A percentile compares a stretch with the other conserved stretches of the same genome.
phyloP scores from a whole-genome alignment of 2,329 filamentous ascomycete species.

The Chaetomiaceae sp. region DNA sequence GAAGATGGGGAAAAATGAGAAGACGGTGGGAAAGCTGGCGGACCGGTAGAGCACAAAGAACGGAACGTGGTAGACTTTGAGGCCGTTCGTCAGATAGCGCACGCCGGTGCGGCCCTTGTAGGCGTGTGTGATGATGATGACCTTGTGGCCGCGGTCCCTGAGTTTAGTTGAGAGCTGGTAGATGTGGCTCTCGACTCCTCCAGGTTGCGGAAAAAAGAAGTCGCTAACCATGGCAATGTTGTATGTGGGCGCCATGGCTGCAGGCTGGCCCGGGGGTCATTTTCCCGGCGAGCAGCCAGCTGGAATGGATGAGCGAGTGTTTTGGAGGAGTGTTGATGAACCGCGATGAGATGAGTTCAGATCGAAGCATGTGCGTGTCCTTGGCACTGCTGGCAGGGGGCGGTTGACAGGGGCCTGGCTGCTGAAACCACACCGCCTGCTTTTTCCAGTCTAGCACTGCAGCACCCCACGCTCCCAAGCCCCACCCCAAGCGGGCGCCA shows the following conservation, averaged over 20 bases:
- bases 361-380: slow-evolving; percentile 1
- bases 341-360: background rate
- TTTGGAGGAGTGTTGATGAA: background rate
- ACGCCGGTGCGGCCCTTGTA: slow-evolving; percentile 88
- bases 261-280: slow-evolving; percentile 4
- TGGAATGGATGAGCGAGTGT: background rate
- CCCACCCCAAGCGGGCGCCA: background rate
- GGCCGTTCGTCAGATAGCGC: slow-evolving; percentile 91
- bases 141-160: slow-evolving; percentile 95
- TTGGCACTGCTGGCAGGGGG: background rate
- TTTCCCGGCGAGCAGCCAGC: slow-evolving; percentile 4
- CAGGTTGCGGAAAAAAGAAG: slow-evolving; percentile 98
- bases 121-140: slow-evolving; percentile 94
- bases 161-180: slow-evolving; percentile 96
- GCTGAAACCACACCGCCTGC: slow-evolving; percentile 2
- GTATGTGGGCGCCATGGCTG: slow-evolving; percentile 50
- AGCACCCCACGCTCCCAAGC: background rate
- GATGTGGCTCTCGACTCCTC: slow-evolving; percentile 95
- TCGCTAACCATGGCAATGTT: slow-evolving; percentile 92
- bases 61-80: slow-evolving; percentile 97
- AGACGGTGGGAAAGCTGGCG: slow-evolving; percentile 91
- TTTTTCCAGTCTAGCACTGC: background rate
- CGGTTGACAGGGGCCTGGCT: background rate
- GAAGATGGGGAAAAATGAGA: slow-evolving; percentile 98
- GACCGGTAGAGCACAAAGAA: slow-evolving; percentile 95